Evolutionary conservation across 2,329 filamentous ascomycete genomes (phyloP), one percentile per base, ranked within the genome.

Genomic region (Cladosporium oxysporum): DNA sequence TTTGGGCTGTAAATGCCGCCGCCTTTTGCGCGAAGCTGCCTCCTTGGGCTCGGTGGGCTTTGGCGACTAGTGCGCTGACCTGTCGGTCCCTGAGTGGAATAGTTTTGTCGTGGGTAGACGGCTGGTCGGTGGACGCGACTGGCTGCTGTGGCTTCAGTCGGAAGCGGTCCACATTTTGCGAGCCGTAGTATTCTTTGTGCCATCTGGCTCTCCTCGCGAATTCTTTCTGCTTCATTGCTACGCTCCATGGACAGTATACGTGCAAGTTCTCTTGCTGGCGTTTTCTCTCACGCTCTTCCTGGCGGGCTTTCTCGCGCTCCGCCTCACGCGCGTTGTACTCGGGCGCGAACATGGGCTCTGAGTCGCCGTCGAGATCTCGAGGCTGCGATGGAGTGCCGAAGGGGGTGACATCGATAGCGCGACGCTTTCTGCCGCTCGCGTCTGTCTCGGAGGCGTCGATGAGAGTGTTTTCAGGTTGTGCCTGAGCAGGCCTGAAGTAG

Each of bases 361-460:
- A 35, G 55, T 33, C 29, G 55, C 55, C 33, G n/a, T 58, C 33
- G 55, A 31, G 23, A 6, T 23, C 10, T n/a, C 55, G 55, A 58
- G 21, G 31, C 21, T 37, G 55, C 21, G 26, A 28, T 11, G 55
- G 33, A 4, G 55, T 41, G 41, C 41, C 41, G 49, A 29, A 28
- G 23, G 58, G 29, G 21, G 53, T 58, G 29, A 18, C 31, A 18
- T 66, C 60, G 33, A 67, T 53, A 2, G 63, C 66, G 37, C 66
- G 62, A 53, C 66, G 64, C 63, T 67, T 67, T n/a, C 55, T 62
- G 53, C 59, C 66, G 44, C 52, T 53, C 28, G 31, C 21, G 28
- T 63, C 62, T 31, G 63, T 62, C 6, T 50, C n/a, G 26, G 66
- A 35, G 31, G 47, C 63, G 10, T 52, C 28, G 33, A 65, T 64